Base-by-base conservation (phyloP, 179 eudicot species). In the Pouteria campechiana region DNA sequence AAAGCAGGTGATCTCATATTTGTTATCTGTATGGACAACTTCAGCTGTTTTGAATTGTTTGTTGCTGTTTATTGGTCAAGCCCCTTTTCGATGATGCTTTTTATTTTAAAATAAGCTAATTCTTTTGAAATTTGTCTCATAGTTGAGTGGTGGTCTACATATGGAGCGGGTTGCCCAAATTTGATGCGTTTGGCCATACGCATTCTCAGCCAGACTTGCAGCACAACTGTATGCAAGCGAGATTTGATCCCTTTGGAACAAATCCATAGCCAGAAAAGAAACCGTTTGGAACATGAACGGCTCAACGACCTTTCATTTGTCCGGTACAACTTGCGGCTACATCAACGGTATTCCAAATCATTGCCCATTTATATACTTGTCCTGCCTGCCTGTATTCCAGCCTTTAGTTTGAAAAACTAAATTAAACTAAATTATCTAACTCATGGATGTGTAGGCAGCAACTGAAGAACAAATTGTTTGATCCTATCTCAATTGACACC, bases 121-220 rank as follows among this genome's bases (percentile, higher is more conserved):
- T 25, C 10, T 46, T 19, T 9, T 23, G 24, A 22, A 11, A 7
- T 44, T 42, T 32, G 52, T 44, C n/a, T 24, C 25, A 41, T 56
- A 90, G 98, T 78, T 60, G 98, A 82, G 62, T 90, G 98, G 96
- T 90, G 98, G 98, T 83, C 81, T 19, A 82, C 87, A 11, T 82
- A 79, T 57, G 98, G 98, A 60, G 94, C 83, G 42, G 83, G 74
- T 32, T 90, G 98, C 60, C 96, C 96, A 29, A 79, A 81, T 54
- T 57, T 90, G 67, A 76, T 90, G 48, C 88, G 82, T 44, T 68
- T 79, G 58, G 81, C 98, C 28, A 66, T 77, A 45, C 98, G 80
- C 39, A 65, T 90, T 44, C 90, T 90, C 18, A 65, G 88, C 54
- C 96, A 86, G 63, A 82, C 92, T 35, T 82, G 96, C 67, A 74